phyloP scores from a whole-genome alignment of 2,329 filamentous ascomycete species.

The Fusarium gaditjirri region DNA sequence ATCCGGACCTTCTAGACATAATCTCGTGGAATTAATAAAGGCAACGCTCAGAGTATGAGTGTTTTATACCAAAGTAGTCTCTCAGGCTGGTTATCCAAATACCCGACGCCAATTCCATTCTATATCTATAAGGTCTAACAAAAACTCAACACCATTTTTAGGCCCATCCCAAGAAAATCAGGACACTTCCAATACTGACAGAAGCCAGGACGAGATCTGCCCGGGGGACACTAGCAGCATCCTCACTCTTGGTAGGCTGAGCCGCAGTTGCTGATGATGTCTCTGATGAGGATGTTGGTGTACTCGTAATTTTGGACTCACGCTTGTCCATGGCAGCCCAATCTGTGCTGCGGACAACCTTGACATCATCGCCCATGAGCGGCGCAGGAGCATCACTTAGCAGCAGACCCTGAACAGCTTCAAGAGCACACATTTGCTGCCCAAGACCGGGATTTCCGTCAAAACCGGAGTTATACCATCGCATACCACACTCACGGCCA shows the following conservation, averaged over 20 bases:
- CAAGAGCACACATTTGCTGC: slow-evolving; percentile 73
- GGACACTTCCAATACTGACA: slow-evolving; percentile 34
- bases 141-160: slow-evolving; percentile 25
- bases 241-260: slow-evolving; percentile 31
- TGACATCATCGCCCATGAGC: slow-evolving; percentile 59
- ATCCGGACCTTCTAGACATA: slow-evolving; percentile 39
- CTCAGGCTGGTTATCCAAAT: slow-evolving; percentile 14
- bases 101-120: slow-evolving; percentile 28
- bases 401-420: slow-evolving; percentile 70
- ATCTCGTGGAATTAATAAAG: slow-evolving; percentile 44
- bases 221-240: slow-evolving; percentile 30
- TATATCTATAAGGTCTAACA: slow-evolving; percentile 34
- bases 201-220: slow-evolving; percentile 35
- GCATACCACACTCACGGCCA: slow-evolving; percentile 67
- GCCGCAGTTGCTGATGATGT: slow-evolving; percentile 14
- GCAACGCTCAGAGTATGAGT: slow-evolving; percentile 28
- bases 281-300: slow-evolving; percentile 11
- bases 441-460: slow-evolving; percentile 68
- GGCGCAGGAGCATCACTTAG: slow-evolving; percentile 56
- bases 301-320: slow-evolving; percentile 28
- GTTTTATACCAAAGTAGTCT: slow-evolving; percentile 28
- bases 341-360: slow-evolving; percentile 52
- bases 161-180: slow-evolving; percentile 34
- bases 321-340: slow-evolving; percentile 31
- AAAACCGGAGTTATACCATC: slow-evolving; percentile 69